A percentile compares a stretch with the other conserved stretches of the same genome.
These are phyloP conservation scores for Collybia sordida DNA, from an alignment of 768 basidiomycete genomes.

Conservation along the genomic window DNA sequence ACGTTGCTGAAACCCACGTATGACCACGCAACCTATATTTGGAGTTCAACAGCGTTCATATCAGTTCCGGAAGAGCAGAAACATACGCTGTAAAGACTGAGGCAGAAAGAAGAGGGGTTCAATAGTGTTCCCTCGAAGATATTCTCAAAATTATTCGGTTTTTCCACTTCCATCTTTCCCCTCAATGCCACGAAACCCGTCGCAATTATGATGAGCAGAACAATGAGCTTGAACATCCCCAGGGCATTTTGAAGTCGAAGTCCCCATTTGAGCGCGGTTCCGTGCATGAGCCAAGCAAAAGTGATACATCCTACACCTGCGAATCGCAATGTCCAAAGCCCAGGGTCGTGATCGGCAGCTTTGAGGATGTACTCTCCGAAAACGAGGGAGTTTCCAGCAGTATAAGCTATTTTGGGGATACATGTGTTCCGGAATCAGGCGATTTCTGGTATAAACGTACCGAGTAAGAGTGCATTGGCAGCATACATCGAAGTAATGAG, in stretches of 20 bases:
- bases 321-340: slow-evolving; percentile 20
- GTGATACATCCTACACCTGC: slow-evolving; percentile 29
- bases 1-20: slow-evolving; percentile 66
- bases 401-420: slow-evolving; percentile 7
- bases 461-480: slow-evolving; percentile 48
- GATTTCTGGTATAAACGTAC: slow-evolving; percentile 13
- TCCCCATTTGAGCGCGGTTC: slow-evolving; percentile 44
- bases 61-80: background rate
- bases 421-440: background rate
- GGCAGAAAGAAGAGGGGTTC: slow-evolving; percentile 42
- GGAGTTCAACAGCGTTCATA: background rate
- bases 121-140: slow-evolving; percentile 32
- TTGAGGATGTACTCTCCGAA: slow-evolving; percentile 51
- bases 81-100: slow-evolving; percentile 40
- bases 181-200: slow-evolving; percentile 43
- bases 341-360: slow-evolving; percentile 18
- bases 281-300: slow-evolving; percentile 33
- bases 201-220: slow-evolving; percentile 42
- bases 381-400: slow-evolving; percentile 42
- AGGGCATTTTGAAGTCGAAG: slow-evolving; percentile 58
- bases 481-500: slow-evolving; percentile 58
- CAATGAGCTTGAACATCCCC: slow-evolving; percentile 52
- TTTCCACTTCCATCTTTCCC: slow-evolving; percentile 24
- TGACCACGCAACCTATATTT: slow-evolving; percentile 42
- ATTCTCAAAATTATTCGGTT: slow-evolving; percentile 28